Evolutionary conservation across 1,284 basidiomycete genomes (phyloP), one percentile per base, ranked within the genome.

Genomic region (Puccinia horiana): DNA sequence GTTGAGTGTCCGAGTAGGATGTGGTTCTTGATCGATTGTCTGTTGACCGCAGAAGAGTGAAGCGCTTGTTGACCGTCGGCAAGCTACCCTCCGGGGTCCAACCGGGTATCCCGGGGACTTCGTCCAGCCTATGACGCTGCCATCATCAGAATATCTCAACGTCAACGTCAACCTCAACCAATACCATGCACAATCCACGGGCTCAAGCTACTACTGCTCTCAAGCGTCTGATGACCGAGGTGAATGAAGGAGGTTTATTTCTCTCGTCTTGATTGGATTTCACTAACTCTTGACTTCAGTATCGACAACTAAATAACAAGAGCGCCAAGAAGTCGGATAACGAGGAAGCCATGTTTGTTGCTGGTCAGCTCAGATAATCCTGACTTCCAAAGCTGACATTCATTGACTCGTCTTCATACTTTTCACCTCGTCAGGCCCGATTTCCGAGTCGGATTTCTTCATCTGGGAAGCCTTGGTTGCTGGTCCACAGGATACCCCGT

Each of bases 381-480:
- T 47, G 12, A 18, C 56, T 63, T 16, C 16, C 4, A 9, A 47
- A 29, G n/a, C 2, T 12, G 3, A 79, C 32, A 72, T 20, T 52
- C n/a, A 37, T 40, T 44, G 40, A 63, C 54, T 29, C 42, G 32
- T 40, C 20, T 79, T 49, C 35, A 29, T 35, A 20, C 37, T 54
- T 29, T 37, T 74, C 35, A 40, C 26, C 40, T 32, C 63, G 32
- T 18, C 78, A 92, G 94, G 94, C 0, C 95, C 95, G 65, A 90
- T 98, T 85, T 92, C 92, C 69, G 96, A 99, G 88, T 92, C 93
- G 84, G 95, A 99, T 89, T 96, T 99, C 89, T 94, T 99, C 87
- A 93, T 93, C 84, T 99, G 97, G 97, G 97, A 98, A 88, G 96
- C 96, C 23, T 90, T 99, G 84, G 96, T 99, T 83, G 92, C 92